These are phyloP conservation scores for Abrus pulchellus DNA, from an alignment of 306 rosid species.

Conservation along the genomic window DNA sequence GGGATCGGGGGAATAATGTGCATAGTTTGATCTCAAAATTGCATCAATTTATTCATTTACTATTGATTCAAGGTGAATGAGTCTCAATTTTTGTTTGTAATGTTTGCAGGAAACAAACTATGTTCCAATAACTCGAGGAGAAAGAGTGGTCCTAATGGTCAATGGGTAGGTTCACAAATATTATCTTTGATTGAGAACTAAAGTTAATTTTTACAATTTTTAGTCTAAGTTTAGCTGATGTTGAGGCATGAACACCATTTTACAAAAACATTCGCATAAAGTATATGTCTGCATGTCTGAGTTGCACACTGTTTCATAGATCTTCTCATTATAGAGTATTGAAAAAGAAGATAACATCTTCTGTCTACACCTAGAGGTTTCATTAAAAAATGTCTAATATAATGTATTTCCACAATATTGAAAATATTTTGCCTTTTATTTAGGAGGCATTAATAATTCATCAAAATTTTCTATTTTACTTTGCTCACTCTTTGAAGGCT, in stretches of 20 bases:
- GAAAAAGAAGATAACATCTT: slow-evolving; percentile 12
- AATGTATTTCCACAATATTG: slow-evolving; percentile 12
- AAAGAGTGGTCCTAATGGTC: slow-evolving; percentile 89
- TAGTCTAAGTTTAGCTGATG: slow-evolving; percentile 12
- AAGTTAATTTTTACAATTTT: not conserved
- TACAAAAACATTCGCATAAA: not conserved
- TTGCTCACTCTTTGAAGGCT: not conserved
- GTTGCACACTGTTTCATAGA: slow-evolving; percentile 18
- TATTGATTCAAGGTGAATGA: not conserved
- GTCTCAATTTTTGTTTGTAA: slow-evolving; percentile 23
- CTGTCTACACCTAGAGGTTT: slow-evolving; percentile 24
- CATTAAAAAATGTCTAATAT: slow-evolving; percentile 1
- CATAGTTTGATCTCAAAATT: slow-evolving; percentile 33
- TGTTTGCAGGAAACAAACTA: slow-evolving; percentile 83
- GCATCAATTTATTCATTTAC: slow-evolving; percentile 20
- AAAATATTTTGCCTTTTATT: slow-evolving; percentile 20
- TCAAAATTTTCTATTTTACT: not conserved
- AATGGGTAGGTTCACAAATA: slow-evolving; percentile 75
- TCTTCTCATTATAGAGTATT: slow-evolving; percentile 26
- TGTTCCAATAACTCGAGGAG: slow-evolving; percentile 90
- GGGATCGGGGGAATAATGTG: not conserved
- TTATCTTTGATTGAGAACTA: slow-evolving; percentile 37
- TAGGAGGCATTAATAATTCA: slow-evolving; percentile 8
- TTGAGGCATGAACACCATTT: slow-evolving; percentile 19
- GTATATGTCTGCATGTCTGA: slow-evolving; percentile 6